Evolutionary conservation across 1,284 basidiomycete species (phyloP).

Genomic region (Fomitopsis pinicola): DNA sequence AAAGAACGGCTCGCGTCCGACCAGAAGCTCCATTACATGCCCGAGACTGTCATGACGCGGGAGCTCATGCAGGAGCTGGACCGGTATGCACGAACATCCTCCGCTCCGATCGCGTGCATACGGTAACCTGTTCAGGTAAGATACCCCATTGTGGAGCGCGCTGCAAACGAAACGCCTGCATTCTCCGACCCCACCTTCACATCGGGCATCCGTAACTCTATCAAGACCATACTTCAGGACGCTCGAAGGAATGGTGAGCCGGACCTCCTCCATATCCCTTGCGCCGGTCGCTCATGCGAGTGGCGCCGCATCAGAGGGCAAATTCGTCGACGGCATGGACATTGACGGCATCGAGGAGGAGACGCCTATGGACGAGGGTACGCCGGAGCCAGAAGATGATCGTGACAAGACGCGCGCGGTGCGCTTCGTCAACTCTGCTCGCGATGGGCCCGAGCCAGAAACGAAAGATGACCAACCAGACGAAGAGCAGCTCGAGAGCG

Average conservation of each 20-base stretch:
- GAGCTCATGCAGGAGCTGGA: conserved; percentile 71
- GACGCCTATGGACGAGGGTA: conserved; percentile 1
- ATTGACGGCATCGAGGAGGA: conserved; percentile 1
- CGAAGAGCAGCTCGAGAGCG: background rate
- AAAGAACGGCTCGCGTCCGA: conserved; percentile 51
- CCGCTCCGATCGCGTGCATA: conserved; percentile 7
- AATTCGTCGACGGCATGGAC: background rate
- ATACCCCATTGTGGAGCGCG: conserved; percentile 60
- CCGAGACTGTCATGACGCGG: conserved; percentile 47
- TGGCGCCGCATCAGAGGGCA: background rate
- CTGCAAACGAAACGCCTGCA: conserved; percentile 48
- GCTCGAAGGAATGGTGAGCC: conserved; percentile 11
- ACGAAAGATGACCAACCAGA: background rate
- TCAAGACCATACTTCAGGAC: conserved; percentile 21
- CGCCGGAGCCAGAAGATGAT: background rate
- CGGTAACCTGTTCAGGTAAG: conserved; percentile 18
- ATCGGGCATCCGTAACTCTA: conserved; percentile 35
- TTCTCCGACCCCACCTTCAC: conserved; percentile 49
- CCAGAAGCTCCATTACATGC: conserved; percentile 47
- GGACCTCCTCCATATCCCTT: background rate
- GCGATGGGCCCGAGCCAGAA: background rate
- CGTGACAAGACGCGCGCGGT: background rate
- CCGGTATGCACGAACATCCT: conserved; percentile 37
- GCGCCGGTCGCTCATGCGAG: background rate
- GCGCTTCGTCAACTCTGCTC: background rate